Conservation (phyloP, 2,329 filamentous ascomycete species). For the Fonsecaea erecta region DNA sequence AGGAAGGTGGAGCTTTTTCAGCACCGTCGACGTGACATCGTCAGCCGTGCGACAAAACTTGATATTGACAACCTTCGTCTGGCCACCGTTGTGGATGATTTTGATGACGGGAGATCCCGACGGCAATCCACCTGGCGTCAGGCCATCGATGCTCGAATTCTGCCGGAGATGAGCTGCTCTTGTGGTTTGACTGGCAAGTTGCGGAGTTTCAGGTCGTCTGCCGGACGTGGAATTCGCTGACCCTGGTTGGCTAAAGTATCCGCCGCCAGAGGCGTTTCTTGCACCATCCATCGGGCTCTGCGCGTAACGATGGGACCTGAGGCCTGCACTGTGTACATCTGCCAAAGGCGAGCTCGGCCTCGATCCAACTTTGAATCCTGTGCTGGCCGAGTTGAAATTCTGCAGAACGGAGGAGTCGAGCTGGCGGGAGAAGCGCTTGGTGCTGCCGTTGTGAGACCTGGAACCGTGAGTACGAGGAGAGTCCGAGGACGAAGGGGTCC, state of each 20-base stretch:
- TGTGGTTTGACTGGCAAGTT: conserved; percentile 65
- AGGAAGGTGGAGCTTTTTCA: conserved; percentile 84
- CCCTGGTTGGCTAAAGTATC: conserved; percentile 61
- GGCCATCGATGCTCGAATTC: conserved; percentile 81
- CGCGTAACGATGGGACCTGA: conserved; percentile 65
- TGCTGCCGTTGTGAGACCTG: conserved; percentile 54
- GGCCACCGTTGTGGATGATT: conserved; percentile 88
- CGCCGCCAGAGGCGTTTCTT: conserved; percentile 56
- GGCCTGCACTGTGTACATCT: conserved; percentile 58
- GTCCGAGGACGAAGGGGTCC: conserved; percentile 64
- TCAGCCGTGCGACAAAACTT: conserved; percentile 89
- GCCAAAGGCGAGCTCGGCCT: conserved; percentile 73
- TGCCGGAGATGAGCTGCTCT: conserved; percentile 73
- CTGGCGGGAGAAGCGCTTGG: conserved; percentile 65
- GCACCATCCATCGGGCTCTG: conserved; percentile 61
- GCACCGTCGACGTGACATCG: conserved; percentile 86
- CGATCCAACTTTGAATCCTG: conserved; percentile 62
- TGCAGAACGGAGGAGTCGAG: conserved; percentile 45
- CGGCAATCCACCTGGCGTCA: conserved; percentile 83
- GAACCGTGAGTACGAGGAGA: conserved; percentile 68
- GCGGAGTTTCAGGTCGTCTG: conserved; percentile 64
- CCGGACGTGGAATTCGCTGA: conserved; percentile 59
- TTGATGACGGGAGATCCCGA: conserved; percentile 86
- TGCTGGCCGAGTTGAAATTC: conserved; percentile 48
- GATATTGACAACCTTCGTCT: conserved; percentile 92